Percentiles rank a stretch among this genome's conserved stretches.
phyloP scores from a whole-genome alignment of 345 rosid genomes.

The Psidium friedrichsthalianum region DNA sequence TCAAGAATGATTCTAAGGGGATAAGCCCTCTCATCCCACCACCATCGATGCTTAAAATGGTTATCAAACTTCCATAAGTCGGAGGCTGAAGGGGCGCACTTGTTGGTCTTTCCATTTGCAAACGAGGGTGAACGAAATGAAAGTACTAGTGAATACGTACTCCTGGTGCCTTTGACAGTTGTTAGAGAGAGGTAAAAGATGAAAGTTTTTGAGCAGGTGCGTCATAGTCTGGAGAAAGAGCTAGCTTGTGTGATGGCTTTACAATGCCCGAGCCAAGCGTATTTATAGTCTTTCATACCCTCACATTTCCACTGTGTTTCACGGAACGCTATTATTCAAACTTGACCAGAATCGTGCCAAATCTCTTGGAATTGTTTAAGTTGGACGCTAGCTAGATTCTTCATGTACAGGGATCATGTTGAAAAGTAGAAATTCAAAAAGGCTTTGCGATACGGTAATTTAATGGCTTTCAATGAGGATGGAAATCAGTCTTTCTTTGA shows the following conservation, averaged over 20 bases:
- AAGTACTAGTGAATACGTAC: not conserved
- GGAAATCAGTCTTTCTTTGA: not conserved
- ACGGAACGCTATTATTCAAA: not conserved
- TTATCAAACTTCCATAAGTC: conserved; percentile 18
- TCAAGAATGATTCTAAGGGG: conserved; percentile 20
- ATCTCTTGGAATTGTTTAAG: not conserved
- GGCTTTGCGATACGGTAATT: not conserved
- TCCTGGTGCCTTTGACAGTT: not conserved
- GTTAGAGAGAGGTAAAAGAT: not conserved
- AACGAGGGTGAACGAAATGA: not conserved
- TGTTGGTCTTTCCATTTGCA: conserved; percentile 2
- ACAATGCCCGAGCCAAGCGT: not conserved
- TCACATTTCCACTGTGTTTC: not conserved
- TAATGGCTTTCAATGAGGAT: not conserved
- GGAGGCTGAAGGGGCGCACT: conserved; percentile 10
- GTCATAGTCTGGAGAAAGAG: not conserved
- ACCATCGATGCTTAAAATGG: conserved; percentile 40
- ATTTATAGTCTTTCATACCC: not conserved
- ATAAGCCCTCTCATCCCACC: conserved; percentile 39
- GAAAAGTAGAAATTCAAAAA: not conserved
- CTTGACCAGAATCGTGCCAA: not conserved
- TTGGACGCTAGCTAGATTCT: not conserved
- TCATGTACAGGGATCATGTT: not conserved
- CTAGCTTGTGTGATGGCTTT: not conserved
- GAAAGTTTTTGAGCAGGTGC: not conserved